A percentile compares a stretch with the other conserved stretches of the same genome.
These are phyloP conservation scores for Paxillus ammoniavirescens DNA, from an alignment of 768 basidiomycete genomes.

Conservation along the genomic window DNA sequence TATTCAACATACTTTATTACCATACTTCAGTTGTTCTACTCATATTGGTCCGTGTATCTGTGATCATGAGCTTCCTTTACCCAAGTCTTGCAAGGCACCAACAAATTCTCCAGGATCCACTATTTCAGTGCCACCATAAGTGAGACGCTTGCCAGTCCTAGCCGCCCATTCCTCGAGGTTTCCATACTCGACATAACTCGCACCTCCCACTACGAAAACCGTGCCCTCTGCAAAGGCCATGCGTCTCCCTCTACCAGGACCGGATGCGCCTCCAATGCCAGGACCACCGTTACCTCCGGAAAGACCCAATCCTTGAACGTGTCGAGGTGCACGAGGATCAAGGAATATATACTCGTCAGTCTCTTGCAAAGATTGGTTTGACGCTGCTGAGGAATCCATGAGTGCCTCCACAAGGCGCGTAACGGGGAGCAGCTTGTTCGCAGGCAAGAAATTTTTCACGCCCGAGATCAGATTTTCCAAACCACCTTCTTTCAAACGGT, in stretches of 20 bases:
- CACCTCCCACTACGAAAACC: constrained; percentile 95
- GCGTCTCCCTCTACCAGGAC: constrained; percentile 42
- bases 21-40: constrained; percentile 20
- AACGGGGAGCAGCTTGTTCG: constrained; percentile 88
- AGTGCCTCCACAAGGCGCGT: constrained; percentile 93
- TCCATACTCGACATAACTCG: constrained; percentile 96
- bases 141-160: constrained; percentile 78
- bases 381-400: constrained; percentile 95
- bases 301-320: constrained; percentile 45
- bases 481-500: constrained; percentile 92
- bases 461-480: constrained; percentile 96
- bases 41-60: background rate
- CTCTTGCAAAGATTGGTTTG: constrained; percentile 91
- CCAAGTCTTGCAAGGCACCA: constrained; percentile 61
- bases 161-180: constrained; percentile 93
- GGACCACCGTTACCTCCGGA: constrained; percentile 46
- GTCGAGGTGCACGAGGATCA: constrained; percentile 81
- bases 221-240: constrained; percentile 88
- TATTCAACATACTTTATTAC: background rate
- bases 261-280: constrained; percentile 34
- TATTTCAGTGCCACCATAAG: constrained; percentile 96
- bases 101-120: constrained; percentile 87
- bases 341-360: constrained; percentile 96
- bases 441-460: constrained; percentile 96
- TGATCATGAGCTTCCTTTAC: constrained; percentile 40